Conservation (phyloP, 1,284 basidiomycete genomes). For the Pholiota adiposa region DNA sequence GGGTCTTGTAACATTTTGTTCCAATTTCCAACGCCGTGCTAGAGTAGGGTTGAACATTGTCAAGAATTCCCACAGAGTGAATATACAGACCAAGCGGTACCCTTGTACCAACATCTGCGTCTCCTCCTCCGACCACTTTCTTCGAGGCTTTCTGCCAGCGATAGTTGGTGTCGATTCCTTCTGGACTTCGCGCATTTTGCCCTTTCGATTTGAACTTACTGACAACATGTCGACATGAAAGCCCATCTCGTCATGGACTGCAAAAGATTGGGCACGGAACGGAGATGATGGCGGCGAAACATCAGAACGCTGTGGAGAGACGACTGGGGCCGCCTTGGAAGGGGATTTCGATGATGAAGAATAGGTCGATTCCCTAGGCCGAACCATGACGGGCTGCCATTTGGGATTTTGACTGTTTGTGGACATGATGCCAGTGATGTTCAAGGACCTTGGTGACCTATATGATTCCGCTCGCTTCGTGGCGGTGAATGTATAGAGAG, state of each 20-base stretch:
- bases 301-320: too few relatives aligned
- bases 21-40: slow-evolving; percentile 93
- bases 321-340: too few relatives aligned
- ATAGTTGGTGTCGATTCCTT: slow-evolving; percentile 27
- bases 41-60: slow-evolving; percentile 12
- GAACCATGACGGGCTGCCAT: too few relatives aligned
- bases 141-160: slow-evolving; percentile 71
- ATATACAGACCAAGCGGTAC: slow-evolving; percentile 70
- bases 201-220: slow-evolving; percentile 53
- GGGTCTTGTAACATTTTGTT: slow-evolving; percentile 86
- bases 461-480: too few relatives aligned
- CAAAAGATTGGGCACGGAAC: too few relatives aligned
- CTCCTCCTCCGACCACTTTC: slow-evolving; percentile 83
- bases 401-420: too few relatives aligned
- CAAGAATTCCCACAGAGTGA: not conserved
- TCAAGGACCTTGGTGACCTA: too few relatives aligned
- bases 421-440: too few relatives aligned
- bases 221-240: slow-evolving; percentile 40
- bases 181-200: slow-evolving; percentile 56
- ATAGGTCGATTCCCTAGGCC: too few relatives aligned
- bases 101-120: slow-evolving; percentile 85
- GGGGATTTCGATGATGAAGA: too few relatives aligned
- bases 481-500: too few relatives aligned
- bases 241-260: slow-evolving; percentile 76
- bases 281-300: too few relatives aligned